Evolutionary conservation across 2,329 filamentous ascomycete species (phyloP), one percentile per base, ranked within the genome.

Genomic region (Sarocladium kiliense): DNA sequence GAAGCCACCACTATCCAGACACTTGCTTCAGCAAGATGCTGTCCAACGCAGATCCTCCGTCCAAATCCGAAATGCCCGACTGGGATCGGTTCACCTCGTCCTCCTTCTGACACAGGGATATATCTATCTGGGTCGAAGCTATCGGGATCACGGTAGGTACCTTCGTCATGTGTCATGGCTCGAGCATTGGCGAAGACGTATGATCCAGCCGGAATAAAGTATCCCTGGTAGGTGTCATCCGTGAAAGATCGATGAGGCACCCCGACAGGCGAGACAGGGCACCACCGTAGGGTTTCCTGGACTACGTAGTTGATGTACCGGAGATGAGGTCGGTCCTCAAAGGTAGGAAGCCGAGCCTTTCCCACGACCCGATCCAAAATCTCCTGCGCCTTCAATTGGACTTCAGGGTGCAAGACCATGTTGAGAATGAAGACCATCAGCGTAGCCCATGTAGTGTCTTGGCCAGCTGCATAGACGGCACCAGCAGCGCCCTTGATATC

Each of bases 211-310:
- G 80, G 80, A 51, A 85, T 82, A 56, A 76, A 74, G 65, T 80
- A 78, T 32, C 75, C 80, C 21, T 78, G 69, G 61, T 84, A 85
- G 11, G 76, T 68, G 55, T 85, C 82, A 50, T 85, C 81, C 47
- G 76, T 65, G 1, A 77, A 69, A 14, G 78, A 72, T 44, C 69
- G 73, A 63, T 85, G 82, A 2, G 82, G 81, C 34, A 85, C 76
- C 2, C 76, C 78, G 2, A 79, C 63, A 1, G 77, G 76, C 12
- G 71, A 72, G 3, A 79, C 64, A 3, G 77, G 76, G 26, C 66
- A 66, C 69, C 71, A 76, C 21, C 77, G 69, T 36, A 71, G 65
- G 9, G 71, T 71, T 58, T 81, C 78, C 54, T 77, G 68, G 10
- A 80, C 63, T n/a, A 79, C 66, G 44, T 67, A 66, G 53, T 77